phyloP scores from a whole-genome alignment of 495 filamentous ascomycete genomes.

The Talaromyces wortmannii region DNA sequence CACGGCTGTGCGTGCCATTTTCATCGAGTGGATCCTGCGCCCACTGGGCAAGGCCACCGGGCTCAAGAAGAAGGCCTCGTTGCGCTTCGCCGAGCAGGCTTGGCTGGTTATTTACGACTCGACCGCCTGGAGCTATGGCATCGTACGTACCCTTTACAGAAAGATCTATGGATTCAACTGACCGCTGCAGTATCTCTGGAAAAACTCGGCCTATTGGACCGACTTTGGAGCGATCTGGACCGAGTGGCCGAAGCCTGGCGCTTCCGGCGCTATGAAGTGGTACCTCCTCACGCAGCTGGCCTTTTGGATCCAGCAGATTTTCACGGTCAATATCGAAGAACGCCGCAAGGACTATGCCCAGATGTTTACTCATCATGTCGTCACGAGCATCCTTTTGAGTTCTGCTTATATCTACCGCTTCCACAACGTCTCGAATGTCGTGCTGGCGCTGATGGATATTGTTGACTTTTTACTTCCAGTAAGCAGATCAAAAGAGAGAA shows the following conservation, averaged over 20 bases:
- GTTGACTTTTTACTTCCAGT: slow-evolving; percentile 86
- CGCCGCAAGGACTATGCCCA: slow-evolving; percentile 90
- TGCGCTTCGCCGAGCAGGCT: slow-evolving; percentile 87
- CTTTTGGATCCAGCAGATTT: slow-evolving; percentile 91
- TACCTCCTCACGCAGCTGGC: slow-evolving; percentile 89
- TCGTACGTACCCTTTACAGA: slow-evolving; percentile 50
- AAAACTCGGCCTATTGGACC: slow-evolving; percentile 68
- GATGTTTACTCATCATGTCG: slow-evolving; percentile 92
- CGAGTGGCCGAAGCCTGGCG: slow-evolving; percentile 68
- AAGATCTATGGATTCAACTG: slow-evolving; percentile 8
- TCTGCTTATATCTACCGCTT: slow-evolving; percentile 77
- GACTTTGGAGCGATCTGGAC: slow-evolving; percentile 76
- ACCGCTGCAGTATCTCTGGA: slow-evolving; percentile 66
- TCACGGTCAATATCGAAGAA: slow-evolving; percentile 92
- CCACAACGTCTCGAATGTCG: slow-evolving; percentile 80
- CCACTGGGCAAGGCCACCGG: slow-evolving; percentile 66
- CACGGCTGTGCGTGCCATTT: slow-evolving; percentile 74
- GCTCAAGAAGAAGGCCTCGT: slow-evolving; percentile 62
- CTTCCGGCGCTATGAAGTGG: slow-evolving; percentile 71
- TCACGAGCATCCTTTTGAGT: slow-evolving; percentile 75
- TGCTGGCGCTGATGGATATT: slow-evolving; percentile 89
- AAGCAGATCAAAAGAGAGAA: slow-evolving; percentile 24
- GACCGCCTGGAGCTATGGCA: slow-evolving; percentile 73
- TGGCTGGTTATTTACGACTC: slow-evolving; percentile 80
- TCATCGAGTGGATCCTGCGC: slow-evolving; percentile 79